Base-by-base conservation (phyloP, 2,329 filamentous ascomycete genomes). In the Aspergillus sclerotialis region DNA sequence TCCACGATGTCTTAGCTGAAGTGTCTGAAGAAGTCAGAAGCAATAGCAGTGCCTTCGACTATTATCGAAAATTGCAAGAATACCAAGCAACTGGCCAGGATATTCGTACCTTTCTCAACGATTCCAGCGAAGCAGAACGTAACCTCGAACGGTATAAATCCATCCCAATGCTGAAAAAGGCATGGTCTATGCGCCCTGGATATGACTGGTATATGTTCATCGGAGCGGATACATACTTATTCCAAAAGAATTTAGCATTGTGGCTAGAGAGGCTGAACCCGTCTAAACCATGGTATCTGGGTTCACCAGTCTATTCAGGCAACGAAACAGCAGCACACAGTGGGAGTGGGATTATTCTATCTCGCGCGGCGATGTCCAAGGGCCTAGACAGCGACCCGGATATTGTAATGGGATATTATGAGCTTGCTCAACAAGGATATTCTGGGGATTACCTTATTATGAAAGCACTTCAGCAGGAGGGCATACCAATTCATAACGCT, bases 71-170 rank as follows among this genome's bases (percentile, higher is more conserved):
- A 27, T 55, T 68, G 25, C 46, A 64, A 32, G 55, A 65, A 35
- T 74, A 71, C 33, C 64, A 67, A 15, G 37, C 44, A 25, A 59
- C 67, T 3, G 66, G 69, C 24, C 66, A 67, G 45, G 63, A 70
- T 28, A 68, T 70, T 39, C 63, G 63, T 39, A 60, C 53, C 16
- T 31, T 48, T 15, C 35, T 46, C 24, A 52, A 58, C 21, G 49
- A 48, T 19, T 41, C 49, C 4, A 55, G 50, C 36, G 36, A 59
- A 14, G 65, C 63, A 2, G 58, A 50, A 7, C 78, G 74, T 75
- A 63, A 60, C 12, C 53, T 79, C 25, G 75, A 79, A 59, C 78
- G 76, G 57, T 79, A 76, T 60, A 79, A 79, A 55, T 77, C 76
- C 50, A 60, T 76, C 29, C 74, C 76, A 49, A 76, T 78, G 50